Base-by-base conservation (phyloP, 441 rosid species). In the Croton laevigatus region DNA sequence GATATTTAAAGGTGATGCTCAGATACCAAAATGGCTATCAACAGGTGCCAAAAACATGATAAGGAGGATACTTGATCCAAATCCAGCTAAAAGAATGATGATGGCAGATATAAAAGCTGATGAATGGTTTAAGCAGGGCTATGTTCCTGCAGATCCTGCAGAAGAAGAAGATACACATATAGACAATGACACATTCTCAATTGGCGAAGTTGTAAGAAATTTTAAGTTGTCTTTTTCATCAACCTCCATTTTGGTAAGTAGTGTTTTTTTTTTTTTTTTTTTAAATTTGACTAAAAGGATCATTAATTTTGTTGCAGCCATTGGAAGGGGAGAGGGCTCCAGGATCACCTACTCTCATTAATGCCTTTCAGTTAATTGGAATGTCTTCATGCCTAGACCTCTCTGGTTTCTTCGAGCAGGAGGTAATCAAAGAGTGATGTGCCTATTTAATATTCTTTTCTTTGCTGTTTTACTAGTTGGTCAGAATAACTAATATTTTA, bases 341-440 rank as follows among this genome's bases (percentile, higher is more conserved):
- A 5, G 82, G 78, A 76, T 89, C 89, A 6, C 91, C 93, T 48
- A 76, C 77, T 42, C 71, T 80, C 44, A 89, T 95, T 73, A 91
- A 92, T 65, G 98, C 97, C 73, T 95, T 95, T 80, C 96, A 95
- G 81, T 81, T 95, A 51, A 95, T 95, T 13, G 99, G 99, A 77
- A 95, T 94, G 99, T 92, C 99, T 45, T 95, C 98, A 22, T 88
- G 86, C 76, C 90, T 95, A 14, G 99, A 95, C 79, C 90, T 95
- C 62, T 95, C 99, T 3, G 99, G 99, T 73, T 92, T 95, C 82
- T 95, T 95, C 17, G 99, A 95, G 84, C 80, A 85, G 79, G 99
- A 93, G 97, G 99, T 95, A 74, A 59, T 6, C 7, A 27, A 59
- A 59, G 37, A 65, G 3, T 49, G 55, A 62, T 22, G 36, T 61